Percentiles rank a stretch among this genome's conserved stretches.
phyloP scores from a whole-genome alignment of 2,329 filamentous ascomycete genomes.

The Stromatinia cepivora region DNA sequence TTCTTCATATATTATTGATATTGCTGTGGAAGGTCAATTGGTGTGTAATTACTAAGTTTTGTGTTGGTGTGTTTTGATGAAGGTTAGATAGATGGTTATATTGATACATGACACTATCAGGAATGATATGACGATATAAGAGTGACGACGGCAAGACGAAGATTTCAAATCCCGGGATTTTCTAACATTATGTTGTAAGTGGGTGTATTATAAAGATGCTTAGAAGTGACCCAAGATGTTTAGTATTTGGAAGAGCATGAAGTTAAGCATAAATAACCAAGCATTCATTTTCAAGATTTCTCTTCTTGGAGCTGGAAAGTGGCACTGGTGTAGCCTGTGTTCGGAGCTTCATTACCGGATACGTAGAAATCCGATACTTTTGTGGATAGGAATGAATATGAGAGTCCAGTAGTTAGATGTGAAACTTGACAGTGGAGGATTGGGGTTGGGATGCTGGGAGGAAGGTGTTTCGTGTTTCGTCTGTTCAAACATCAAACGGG shows the following conservation, averaged over 20 bases:
- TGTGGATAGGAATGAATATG: neutral
- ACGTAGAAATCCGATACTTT: neutral
- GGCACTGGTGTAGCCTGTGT: no score
- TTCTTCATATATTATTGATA: no score
- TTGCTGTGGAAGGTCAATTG: no score
- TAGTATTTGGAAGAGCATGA: no score
- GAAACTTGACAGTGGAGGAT: neutral
- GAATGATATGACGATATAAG: no score
- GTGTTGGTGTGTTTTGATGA: no score
- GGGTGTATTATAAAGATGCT: neutral
- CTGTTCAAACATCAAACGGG: slow-evolving; percentile 6
- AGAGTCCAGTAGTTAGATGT: neutral
- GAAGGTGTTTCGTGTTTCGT: slow-evolving; percentile 6
- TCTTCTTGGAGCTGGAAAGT: neutral
- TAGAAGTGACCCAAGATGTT: neutral
- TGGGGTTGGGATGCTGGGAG: neutral
- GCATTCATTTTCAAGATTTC: neutral
- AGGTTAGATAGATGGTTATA: no score
- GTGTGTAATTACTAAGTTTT: no score
- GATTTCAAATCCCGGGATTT: no score
- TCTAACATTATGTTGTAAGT: neutral
- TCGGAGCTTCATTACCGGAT: neutral
- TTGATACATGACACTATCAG: no score
- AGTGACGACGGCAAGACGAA: no score
- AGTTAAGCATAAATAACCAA: neutral